Evolutionary conservation across 2,329 filamentous ascomycete genomes (phyloP), one percentile per base, ranked within the genome.

Genomic region (Verticillium nubilum): DNA sequence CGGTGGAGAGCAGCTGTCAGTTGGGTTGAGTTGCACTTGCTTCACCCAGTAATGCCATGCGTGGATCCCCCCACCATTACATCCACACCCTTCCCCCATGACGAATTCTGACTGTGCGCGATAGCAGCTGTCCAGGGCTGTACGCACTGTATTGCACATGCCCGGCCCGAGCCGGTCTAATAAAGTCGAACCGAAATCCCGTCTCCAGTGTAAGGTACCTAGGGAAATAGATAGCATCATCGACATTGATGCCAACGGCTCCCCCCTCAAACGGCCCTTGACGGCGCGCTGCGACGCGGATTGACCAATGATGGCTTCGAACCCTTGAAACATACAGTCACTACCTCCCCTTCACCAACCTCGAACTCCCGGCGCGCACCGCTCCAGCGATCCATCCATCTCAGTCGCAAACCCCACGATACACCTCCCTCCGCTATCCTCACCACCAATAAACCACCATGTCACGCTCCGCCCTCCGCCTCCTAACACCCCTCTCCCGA

Each of bases 381-480:
- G 5, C 33, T 37, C 33, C 33, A 31, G 5, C 33, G 33, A 37
- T 5, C n/a, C 15, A n/a, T n/a, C n/a, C n/a, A n/a, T n/a, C n/a
- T n/a, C n/a, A n/a, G n/a, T n/a, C n/a, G n/a, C n/a, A n/a, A n/a
- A n/a, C n/a, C n/a, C n/a, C n/a, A n/a, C n/a, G n/a, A n/a, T n/a
- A n/a, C n/a, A n/a, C n/a, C n/a, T 3, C 37, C n/a, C n/a, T 10
- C n/a, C 37, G 19, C 23, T 19, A 19, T 47, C n/a, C 5, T 23
- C 37, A 47, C 9, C 37, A 47, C n/a, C 37, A 9, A 31, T 12
- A 5, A 31, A 4, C 7, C 37, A 47, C 19, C 25, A 53, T 53
- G 52, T 53, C 52, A 9, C 52, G 61, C 33, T 50, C 61, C 26
- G 25, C 56, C 13, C 53, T 52, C 25, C 61, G 61, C 27, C 31